Percentiles rank a stretch among this genome's conserved stretches.
Conservation (phyloP, 345 rosid species). For the Durio zibethinus region DNA sequence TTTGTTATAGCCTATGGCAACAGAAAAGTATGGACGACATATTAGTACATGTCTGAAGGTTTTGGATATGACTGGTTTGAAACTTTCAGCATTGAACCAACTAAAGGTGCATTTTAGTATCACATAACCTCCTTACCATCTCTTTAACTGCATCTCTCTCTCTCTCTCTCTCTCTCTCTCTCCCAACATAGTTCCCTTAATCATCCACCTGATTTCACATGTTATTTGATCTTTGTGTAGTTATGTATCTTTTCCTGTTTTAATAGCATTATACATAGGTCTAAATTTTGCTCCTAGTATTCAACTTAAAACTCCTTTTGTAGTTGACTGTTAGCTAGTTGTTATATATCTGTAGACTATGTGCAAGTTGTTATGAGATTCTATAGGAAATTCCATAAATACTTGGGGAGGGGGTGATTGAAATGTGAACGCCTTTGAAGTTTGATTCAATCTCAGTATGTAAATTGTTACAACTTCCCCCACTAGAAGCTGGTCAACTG, state of each 20-base stretch:
- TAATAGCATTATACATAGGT: no score
- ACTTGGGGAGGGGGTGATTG: background rate
- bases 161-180: background rate
- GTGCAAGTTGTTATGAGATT: background rate
- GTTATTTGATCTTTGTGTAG: background rate
- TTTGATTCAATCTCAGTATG: background rate
- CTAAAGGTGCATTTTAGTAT: conserved; percentile 53
- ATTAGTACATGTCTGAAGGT: conserved; percentile 78
- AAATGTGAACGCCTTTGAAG: background rate
- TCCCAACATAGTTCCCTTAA: background rate
- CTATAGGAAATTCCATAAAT: background rate
- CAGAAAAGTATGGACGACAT: conserved; percentile 61
- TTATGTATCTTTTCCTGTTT: background rate
- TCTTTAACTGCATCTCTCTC: background rate
- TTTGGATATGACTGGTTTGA: conserved; percentile 97
- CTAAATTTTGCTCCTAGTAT: background rate
- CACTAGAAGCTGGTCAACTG: background rate
- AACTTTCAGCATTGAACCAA: conserved; percentile 82
- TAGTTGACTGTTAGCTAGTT: background rate
- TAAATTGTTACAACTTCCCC: background rate
- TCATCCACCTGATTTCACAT: background rate
- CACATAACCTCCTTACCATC: conserved; percentile 10
- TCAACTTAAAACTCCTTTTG: background rate
- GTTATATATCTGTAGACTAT: background rate
- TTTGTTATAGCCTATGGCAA: conserved; percentile 62